Conservation (phyloP, 495 filamentous ascomycete species). For the Xylaria grammica region DNA sequence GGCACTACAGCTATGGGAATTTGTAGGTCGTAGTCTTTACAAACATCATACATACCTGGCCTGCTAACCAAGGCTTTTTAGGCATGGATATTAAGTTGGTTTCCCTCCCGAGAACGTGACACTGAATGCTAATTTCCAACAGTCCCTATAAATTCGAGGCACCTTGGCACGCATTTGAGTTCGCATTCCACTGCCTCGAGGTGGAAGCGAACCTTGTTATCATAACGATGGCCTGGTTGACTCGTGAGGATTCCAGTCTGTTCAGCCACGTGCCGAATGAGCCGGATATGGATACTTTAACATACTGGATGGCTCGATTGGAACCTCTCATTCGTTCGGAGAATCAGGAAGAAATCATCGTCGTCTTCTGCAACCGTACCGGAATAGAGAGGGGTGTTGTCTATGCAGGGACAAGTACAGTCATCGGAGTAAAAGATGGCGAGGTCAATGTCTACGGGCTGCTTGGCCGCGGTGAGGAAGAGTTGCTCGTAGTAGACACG, state of each 20-base stretch:
- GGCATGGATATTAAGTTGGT: conserved; percentile 73
- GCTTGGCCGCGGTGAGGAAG: conserved; percentile 68
- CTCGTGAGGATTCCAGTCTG: conserved; percentile 55
- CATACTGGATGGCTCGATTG: conserved; percentile 88
- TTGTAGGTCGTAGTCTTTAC: conserved; percentile 67
- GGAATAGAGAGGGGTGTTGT: conserved; percentile 69
- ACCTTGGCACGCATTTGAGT: conserved; percentile 81
- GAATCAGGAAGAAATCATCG: conserved; percentile 66
- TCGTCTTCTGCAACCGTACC: conserved; percentile 83
- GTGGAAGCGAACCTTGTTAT: conserved; percentile 72
- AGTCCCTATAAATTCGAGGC: conserved; percentile 76
- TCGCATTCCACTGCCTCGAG: conserved; percentile 77
- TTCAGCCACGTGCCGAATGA: conserved; percentile 50
- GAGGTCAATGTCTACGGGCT: conserved; percentile 71
- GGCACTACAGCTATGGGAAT: conserved; percentile 82
- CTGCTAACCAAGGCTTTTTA: conserved; percentile 31
- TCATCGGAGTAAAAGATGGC: conserved; percentile 74
- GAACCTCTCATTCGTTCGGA: conserved; percentile 69
- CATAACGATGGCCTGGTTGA: conserved; percentile 89
- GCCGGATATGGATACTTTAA: conserved; percentile 80
- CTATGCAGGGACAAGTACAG: conserved; percentile 87
- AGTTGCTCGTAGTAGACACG: conserved; percentile 69
- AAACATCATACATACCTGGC: neutral
- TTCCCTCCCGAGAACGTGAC: neutral
- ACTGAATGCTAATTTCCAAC: conserved; percentile 20